phyloP scores from a whole-genome alignment of 1,284 basidiomycete genomes.

The Cryptococcus wingfieldii region DNA sequence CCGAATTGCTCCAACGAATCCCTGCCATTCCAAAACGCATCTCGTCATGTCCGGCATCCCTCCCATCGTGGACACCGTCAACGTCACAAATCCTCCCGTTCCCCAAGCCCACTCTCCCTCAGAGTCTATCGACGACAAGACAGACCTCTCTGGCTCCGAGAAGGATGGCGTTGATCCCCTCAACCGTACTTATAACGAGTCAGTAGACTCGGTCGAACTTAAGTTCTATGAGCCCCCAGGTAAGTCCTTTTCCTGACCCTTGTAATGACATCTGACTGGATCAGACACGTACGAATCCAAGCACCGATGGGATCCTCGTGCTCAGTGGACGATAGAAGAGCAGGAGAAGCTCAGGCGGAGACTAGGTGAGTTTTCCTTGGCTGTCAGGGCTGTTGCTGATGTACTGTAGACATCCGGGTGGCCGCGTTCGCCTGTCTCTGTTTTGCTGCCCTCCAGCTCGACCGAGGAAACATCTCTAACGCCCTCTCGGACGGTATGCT shows the following conservation, averaged over 20 bases:
- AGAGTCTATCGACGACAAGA: background rate
- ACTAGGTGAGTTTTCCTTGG: slow-evolving; percentile 1
- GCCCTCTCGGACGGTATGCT: slow-evolving; percentile 48
- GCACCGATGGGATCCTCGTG: background rate
- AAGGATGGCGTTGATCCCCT: background rate
- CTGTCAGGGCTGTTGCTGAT: background rate
- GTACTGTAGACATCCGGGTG: background rate
- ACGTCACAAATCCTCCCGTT: background rate
- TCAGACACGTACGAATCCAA: background rate
- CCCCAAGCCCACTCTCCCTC: background rate
- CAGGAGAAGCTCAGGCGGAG: slow-evolving; percentile 33
- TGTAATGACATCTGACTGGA: slow-evolving; percentile 39
- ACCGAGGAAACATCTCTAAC: slow-evolving; percentile 38
- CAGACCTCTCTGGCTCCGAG: background rate
- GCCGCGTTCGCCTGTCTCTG: slow-evolving; percentile 19
- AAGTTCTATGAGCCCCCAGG: slow-evolving; percentile 34
- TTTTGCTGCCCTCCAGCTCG: slow-evolving; percentile 38
- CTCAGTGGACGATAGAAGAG: slow-evolving; percentile 43
- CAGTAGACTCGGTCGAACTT: background rate
- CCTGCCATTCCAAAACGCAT: background rate
- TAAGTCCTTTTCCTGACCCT: slow-evolving; percentile 38
- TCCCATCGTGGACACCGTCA: background rate
- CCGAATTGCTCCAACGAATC: background rate
- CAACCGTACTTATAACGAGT: background rate
- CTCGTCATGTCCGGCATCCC: no score